Evolutionary conservation across 2,329 filamentous ascomycete genomes (phyloP).

Genomic region (Fusarium compactum): DNA sequence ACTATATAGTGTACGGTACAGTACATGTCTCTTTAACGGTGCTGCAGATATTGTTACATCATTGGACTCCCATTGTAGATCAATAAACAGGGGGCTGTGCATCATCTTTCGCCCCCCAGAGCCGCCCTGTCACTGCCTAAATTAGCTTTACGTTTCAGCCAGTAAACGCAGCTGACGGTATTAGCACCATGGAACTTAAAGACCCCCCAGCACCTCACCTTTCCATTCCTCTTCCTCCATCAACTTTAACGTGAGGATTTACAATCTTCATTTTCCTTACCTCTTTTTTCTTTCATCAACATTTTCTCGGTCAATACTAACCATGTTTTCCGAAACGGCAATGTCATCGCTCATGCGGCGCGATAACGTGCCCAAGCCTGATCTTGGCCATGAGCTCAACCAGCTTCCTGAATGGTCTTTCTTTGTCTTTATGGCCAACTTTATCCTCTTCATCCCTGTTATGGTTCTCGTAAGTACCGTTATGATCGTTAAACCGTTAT

Average conservation of each 20-base stretch:
- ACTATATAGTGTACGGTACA: no score
- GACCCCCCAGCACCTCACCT: slow-evolving; percentile 8
- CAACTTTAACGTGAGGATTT: slow-evolving; percentile 1
- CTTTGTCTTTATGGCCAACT: slow-evolving; percentile 55
- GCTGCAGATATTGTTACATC: neutral
- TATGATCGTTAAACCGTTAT: neutral
- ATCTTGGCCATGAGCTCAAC: slow-evolving; percentile 11
- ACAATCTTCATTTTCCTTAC: neutral
- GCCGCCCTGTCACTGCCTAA: slow-evolving; percentile 26
- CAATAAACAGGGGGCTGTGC: slow-evolving; percentile 24
- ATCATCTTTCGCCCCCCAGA: slow-evolving; percentile 8
- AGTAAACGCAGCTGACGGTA: slow-evolving; percentile 20
- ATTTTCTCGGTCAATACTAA: neutral
- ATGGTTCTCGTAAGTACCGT: slow-evolving; percentile 56
- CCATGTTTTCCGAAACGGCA: slow-evolving; percentile 39
- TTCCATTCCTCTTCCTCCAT: slow-evolving; percentile 20
- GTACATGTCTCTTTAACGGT: neutral
- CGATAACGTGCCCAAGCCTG: slow-evolving; percentile 45
- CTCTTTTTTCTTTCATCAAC: slow-evolving; percentile 9
- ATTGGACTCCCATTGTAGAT: slow-evolving; percentile 6
- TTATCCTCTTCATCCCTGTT: slow-evolving; percentile 60
- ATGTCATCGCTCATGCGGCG: slow-evolving; percentile 49
- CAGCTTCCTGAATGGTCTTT: slow-evolving; percentile 52
- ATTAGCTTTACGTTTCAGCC: slow-evolving; percentile 22
- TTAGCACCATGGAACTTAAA: slow-evolving; percentile 13